Base-by-base conservation (phyloP, 257 asterid species). In the Nicotiana obtusifolia region DNA sequence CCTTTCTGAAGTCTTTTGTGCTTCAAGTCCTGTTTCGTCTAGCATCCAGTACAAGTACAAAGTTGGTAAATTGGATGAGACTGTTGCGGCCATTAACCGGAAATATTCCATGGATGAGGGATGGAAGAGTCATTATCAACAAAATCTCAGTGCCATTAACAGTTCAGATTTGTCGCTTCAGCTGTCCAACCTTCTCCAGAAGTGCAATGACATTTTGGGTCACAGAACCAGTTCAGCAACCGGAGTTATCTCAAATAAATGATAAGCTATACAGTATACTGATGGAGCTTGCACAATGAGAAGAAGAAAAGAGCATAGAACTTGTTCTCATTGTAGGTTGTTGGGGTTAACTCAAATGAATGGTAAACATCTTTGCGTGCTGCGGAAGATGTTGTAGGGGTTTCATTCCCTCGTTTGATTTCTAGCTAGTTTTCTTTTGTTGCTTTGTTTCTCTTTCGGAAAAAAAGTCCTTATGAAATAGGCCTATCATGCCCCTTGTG, bases 181-280 rank as follows among this genome's bases (percentile, higher is more conserved):
- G 77, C 61, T 84, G 41, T 30, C 78, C 14, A 31, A 73, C 78
- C 73, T 80, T 65, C 67, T 84, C 61, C 4, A 52, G 5, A 47
- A 14, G 35, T 84, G 81, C 78, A 49, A 80, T 37, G 82, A 77
- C 31, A 62, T 84, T 60, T 62, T 84, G 67, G 57, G 53, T 49
- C 67, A 20, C 78, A 22, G 59, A 9, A 44, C 20, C 22, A 47
- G 35, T 22, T 19, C 77, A 68, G 56, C 56, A n/a, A 11, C 56
- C 31, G 7, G 78, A 71, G 37, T 22, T 7, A 44, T 13, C 78
- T 22, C 22, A 71, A 61, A 61, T 22, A 33, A 61, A 60, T 20
- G 14, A 1, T 60, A 60, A 20, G 16, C 20, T 20, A n/a, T 59
- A 7, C 5, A 19, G 28, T n/a, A 60, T 60, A 22, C 65, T 61